A percentile compares a stretch with the other conserved stretches of the same genome.
phyloP scores from a whole-genome alignment of 495 filamentous ascomycete species.

The Letharia columbiana region DNA sequence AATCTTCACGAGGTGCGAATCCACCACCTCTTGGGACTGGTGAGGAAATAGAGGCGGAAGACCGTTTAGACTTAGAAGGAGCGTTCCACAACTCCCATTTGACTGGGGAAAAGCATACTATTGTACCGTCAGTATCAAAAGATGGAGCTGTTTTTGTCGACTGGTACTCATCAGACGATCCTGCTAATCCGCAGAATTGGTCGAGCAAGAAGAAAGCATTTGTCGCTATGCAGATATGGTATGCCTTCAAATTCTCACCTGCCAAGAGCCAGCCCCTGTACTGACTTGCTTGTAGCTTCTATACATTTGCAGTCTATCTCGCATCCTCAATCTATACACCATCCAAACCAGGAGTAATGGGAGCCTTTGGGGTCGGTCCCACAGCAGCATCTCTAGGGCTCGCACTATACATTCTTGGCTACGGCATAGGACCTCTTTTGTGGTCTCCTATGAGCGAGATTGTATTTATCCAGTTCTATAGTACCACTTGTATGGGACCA shows the following conservation, averaged over 20 bases:
- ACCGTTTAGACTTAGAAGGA: background rate
- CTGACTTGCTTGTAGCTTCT: background rate
- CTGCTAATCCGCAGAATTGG: background rate
- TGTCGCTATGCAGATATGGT: background rate
- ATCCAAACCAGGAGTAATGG: background rate
- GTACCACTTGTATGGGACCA: background rate
- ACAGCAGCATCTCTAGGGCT: background rate
- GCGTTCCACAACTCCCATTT: background rate
- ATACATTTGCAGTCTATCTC: background rate
- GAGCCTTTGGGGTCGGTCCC: background rate
- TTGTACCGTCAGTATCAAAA: background rate
- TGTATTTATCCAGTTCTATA: background rate
- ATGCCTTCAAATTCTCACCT: background rate
- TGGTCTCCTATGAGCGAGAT: slow-evolving; percentile 1
- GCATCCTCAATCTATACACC: background rate
- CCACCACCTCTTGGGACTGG: background rate
- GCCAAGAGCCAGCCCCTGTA: background rate
- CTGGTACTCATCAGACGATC: background rate
- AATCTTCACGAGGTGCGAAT: background rate
- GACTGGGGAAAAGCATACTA: background rate
- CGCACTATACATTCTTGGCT: background rate
- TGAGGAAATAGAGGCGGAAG: background rate
- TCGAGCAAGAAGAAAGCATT: background rate
- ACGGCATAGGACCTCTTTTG: background rate
- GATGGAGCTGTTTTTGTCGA: background rate